A percentile compares a stretch with the other conserved stretches of the same genome.
Conservation (phyloP, 495 filamentous ascomycete species). For the Aspergillus cavernicola region DNA sequence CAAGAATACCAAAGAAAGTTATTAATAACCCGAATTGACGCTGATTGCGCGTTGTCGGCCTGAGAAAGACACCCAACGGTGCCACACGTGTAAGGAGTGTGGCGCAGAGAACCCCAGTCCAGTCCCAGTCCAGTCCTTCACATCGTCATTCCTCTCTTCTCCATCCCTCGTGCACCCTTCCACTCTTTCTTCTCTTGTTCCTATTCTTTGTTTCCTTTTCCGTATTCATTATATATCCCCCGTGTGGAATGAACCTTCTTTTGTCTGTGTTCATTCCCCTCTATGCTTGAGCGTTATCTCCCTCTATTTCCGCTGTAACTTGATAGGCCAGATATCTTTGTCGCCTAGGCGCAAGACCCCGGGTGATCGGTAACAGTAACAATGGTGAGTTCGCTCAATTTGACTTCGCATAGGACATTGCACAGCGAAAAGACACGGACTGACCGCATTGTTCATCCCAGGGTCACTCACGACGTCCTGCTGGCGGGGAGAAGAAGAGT, state of each 20-base stretch:
- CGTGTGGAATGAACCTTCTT: conserved; percentile 16
- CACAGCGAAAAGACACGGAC: neutral
- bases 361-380: conserved; percentile 29
- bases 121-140: conserved; percentile 2
- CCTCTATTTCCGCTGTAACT: conserved; percentile 14
- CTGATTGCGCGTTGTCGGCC: conserved; percentile 22
- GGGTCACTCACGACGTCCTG: conserved; percentile 49
- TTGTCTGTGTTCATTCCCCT: conserved; percentile 15
- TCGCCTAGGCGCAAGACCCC: conserved; percentile 30
- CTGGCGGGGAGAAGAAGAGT: conserved; percentile 47
- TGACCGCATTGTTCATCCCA: conserved; percentile 23
- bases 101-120: conserved; percentile 18
- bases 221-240: conserved; percentile 11
- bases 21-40: conserved; percentile 6
- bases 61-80: conserved; percentile 16
- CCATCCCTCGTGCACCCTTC: conserved; percentile 4
- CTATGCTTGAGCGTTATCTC: conserved; percentile 9
- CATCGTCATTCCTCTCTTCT: conserved; percentile 20
- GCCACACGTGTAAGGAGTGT: conserved; percentile 23
- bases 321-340: conserved; percentile 32
- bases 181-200: conserved; percentile 11
- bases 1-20: neutral
- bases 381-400: conserved; percentile 30
- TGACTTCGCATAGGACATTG: neutral
- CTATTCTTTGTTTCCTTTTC: conserved; percentile 8